Base-by-base conservation (phyloP, 2,329 filamentous ascomycete genomes). In the Scolecobasidium constrictum region DNA sequence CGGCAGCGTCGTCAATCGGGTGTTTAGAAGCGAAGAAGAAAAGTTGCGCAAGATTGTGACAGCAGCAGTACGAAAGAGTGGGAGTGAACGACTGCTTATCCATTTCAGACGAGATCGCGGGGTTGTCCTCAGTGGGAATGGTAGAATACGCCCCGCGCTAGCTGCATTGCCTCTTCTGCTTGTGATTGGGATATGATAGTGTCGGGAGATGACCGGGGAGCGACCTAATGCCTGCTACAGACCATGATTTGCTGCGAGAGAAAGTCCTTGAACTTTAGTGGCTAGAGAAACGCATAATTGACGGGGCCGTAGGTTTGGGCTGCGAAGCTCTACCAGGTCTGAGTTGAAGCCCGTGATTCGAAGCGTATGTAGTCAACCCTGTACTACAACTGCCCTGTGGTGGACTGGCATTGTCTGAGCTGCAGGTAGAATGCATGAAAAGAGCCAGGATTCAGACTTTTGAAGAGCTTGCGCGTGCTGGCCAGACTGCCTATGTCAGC, bases 41-140 rank as follows among this genome's bases (percentile, higher is more conserved):
- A 31, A 31, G 26, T 7, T 31, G 26, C 26, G 26, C 26, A 31
- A 31, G n/a, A 31, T n/a, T 34, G 26, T 26, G 28, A 34, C 16
- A 15, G 38, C 12, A n/a, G 17, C 21, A 15, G 13, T 5, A 28
- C 26, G 22, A 12, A 18, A 22, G 20, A 33, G 38, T 26, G n/a
- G 4, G 17, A 13, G 37, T 13, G 16, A n/a, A 20, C 20, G 20
- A 17, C 4, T 33, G 22, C 38, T 41, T 40, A 40, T 31, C 38
- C 38, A n/a, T n/a, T n/a, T n/a, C n/a, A 31, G 9, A 16, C n/a
- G 36, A 31, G 11, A 41, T 34, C 26, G 38, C 38, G 38, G 38
- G 38, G 38, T 31, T 31, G 26, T 26, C 38, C 13, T 31, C 15
- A 12, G n/a, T n/a, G n/a, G n/a, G 22, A 17, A 31, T 21, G 13